These are phyloP conservation scores for Coemansia sp. DNA, from an alignment of 192 early-diverging fungal species.

Conservation along the genomic window DNA sequence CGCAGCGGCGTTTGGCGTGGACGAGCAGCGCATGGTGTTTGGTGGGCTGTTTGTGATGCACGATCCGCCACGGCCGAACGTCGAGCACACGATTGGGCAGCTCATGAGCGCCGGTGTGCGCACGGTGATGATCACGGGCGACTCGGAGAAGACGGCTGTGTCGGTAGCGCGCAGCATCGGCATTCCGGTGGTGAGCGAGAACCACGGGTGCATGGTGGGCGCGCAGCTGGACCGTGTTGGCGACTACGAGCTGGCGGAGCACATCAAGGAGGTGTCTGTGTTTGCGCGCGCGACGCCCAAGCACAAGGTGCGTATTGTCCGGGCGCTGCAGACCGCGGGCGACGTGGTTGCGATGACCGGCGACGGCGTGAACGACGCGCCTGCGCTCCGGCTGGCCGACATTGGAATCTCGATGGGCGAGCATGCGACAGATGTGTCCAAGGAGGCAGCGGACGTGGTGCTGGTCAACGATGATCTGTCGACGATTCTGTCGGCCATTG, in stretches of 20 bases:
- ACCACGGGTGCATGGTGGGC: constrained; percentile 67
- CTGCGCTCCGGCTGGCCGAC: constrained; percentile 87
- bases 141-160: constrained; percentile 86
- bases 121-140: constrained; percentile 98
- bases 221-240: constrained; percentile 67
- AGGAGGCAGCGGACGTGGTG: constrained; percentile 97
- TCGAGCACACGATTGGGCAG: constrained; percentile 68
- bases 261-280: constrained; percentile 62
- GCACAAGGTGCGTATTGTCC: constrained; percentile 92
- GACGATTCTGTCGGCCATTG: constrained; percentile 90
- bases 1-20: constrained; percentile 72
- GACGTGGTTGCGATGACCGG: constrained; percentile 94
- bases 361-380: constrained; percentile 97
- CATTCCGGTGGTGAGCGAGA: constrained; percentile 57
- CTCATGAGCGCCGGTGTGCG: constrained; percentile 79
- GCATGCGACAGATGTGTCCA: constrained; percentile 91
- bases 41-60: constrained; percentile 85
- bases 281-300: constrained; percentile 81
- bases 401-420: constrained; percentile 98
- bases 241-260: constrained; percentile 60
- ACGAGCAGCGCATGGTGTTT: constrained; percentile 62
- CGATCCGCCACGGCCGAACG: constrained; percentile 85
- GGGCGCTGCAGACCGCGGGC: constrained; percentile 82
- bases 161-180: constrained; percentile 87
- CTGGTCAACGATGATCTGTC: constrained; percentile 95